A percentile compares a stretch with the other conserved stretches of the same genome.
Conservation (phyloP, 2,329 filamentous ascomycete species). For the Didymella glomerata region DNA sequence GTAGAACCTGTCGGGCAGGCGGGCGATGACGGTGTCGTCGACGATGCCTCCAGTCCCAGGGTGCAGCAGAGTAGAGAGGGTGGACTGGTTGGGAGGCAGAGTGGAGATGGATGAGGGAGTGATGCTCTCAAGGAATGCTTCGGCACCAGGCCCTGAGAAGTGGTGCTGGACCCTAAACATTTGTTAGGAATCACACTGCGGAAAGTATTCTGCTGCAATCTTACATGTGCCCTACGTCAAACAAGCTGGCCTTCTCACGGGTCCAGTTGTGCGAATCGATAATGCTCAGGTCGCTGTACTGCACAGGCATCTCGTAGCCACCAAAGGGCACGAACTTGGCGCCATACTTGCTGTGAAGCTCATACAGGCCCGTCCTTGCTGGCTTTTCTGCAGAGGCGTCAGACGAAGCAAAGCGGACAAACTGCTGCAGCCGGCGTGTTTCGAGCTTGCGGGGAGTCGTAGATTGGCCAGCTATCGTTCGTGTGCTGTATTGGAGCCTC, state of each 20-base stretch:
- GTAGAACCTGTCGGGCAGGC: conserved; percentile 75
- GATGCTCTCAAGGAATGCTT: conserved; percentile 81
- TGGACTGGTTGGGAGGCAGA: conserved; percentile 74
- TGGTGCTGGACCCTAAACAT: conserved; percentile 74
- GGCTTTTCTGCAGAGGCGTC: conserved; percentile 39
- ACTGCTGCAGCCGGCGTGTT: conserved; percentile 23
- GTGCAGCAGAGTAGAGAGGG: conserved; percentile 83
- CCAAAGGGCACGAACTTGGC: conserved; percentile 98
- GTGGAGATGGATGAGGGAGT: conserved; percentile 77
- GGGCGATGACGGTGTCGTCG: conserved; percentile 91
- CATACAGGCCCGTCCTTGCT: conserved; percentile 76
- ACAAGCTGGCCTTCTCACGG: conserved; percentile 84
- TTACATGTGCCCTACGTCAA: conserved; percentile 97
- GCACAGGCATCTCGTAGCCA: conserved; percentile 90
- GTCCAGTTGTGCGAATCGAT: conserved; percentile 90
- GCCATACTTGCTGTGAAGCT: conserved; percentile 78
- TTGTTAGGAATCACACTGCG: background rate
- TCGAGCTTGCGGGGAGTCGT: conserved; percentile 39
- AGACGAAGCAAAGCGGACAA: conserved; percentile 43
- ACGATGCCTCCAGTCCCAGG: conserved; percentile 83
- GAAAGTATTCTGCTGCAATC: conserved; percentile 18
- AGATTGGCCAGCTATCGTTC: conserved; percentile 29
- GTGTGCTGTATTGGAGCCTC: conserved; percentile 25
- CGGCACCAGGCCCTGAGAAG: conserved; percentile 80
- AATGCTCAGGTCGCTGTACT: conserved; percentile 81